phyloP scores from a whole-genome alignment of 805 yeast genomes.

The Priceomyces castillae region DNA sequence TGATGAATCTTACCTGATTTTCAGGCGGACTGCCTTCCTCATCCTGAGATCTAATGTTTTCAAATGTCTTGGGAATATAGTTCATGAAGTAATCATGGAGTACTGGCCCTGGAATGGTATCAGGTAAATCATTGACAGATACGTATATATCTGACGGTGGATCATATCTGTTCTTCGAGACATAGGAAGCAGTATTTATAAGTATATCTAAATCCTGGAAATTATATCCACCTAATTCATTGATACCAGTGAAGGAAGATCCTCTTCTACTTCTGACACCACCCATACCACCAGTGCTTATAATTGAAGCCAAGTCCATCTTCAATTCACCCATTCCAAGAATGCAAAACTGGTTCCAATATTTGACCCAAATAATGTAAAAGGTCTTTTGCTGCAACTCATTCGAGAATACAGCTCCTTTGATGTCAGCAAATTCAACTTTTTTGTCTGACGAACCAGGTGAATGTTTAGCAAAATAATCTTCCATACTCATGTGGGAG shows the following conservation, averaged over 20 bases:
- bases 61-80: conserved; percentile 24
- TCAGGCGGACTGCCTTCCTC: conserved; percentile 9
- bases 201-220: conserved; percentile 40
- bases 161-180: conserved; percentile 20
- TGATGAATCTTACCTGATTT: conserved; percentile 20
- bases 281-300: conserved; percentile 9
- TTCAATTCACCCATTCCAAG: conserved; percentile 38
- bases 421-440: conserved; percentile 18
- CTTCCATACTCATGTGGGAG: conserved; percentile 6
- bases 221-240: conserved; percentile 40
- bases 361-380: conserved; percentile 32
- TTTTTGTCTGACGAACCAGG: conserved; percentile 5
- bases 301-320: conserved; percentile 19
- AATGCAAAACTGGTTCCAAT: conserved; percentile 17
- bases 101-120: conserved; percentile 31
- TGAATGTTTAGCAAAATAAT: conserved; percentile 10
- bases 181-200: conserved; percentile 26
- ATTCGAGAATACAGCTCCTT: conserved; percentile 40
- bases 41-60: conserved; percentile 8
- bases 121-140: conserved; percentile 33
- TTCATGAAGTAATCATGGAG: conserved; percentile 36
- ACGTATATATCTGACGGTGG: conserved; percentile 18
- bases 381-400: conserved; percentile 35
- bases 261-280: conserved; percentile 21
- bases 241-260: conserved; percentile 36